Evolutionary conservation across 2,329 filamentous ascomycete species (phyloP).

Genomic region (Claviceps sp.): DNA sequence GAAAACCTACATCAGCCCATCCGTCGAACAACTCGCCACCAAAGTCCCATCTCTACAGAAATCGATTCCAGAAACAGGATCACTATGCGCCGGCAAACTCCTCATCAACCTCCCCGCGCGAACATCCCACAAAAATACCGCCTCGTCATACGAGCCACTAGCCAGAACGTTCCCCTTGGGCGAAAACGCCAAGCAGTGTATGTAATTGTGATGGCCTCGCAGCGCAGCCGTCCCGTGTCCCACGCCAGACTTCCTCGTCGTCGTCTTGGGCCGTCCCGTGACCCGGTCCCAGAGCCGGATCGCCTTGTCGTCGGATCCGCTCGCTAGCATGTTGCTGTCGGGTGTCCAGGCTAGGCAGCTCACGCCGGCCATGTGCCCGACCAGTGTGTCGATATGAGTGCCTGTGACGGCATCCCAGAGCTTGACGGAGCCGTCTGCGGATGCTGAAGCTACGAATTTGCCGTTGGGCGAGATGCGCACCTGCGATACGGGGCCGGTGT

Average conservation of each 20-base stretch:
- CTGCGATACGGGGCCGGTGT: slow-evolving; percentile 65
- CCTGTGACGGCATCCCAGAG: slow-evolving; percentile 78
- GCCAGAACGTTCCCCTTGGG: slow-evolving; percentile 96
- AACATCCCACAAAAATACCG: slow-evolving; percentile 94
- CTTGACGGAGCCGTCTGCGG: slow-evolving; percentile 80
- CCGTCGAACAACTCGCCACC: slow-evolving; percentile 80
- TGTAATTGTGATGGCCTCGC: slow-evolving; percentile 87
- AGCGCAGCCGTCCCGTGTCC: slow-evolving; percentile 42
- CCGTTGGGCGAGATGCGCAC: slow-evolving; percentile 89
- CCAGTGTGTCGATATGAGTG: slow-evolving; percentile 70
- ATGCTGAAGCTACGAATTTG: slow-evolving; percentile 77
- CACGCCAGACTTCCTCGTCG: slow-evolving; percentile 23
- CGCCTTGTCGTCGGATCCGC: slow-evolving; percentile 89
- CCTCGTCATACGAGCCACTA: slow-evolving; percentile 92
- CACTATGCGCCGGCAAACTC: slow-evolving; percentile 83
- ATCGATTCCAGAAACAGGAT: slow-evolving; percentile 87
- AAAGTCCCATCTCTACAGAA: slow-evolving; percentile 87
- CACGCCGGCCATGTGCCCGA: slow-evolving; percentile 86
- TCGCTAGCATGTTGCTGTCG: slow-evolving; percentile 75
- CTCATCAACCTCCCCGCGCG: slow-evolving; percentile 78
- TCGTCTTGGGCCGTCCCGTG: slow-evolving; percentile 41
- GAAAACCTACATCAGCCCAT: slow-evolving; percentile 62
- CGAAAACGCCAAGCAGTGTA: slow-evolving; percentile 89
- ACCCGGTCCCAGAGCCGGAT: slow-evolving; percentile 82
- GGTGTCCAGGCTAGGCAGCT: slow-evolving; percentile 91